Base-by-base conservation (phyloP, 2,329 filamentous ascomycete species). In the Xenosphaeropsis pyriputrescens region DNA sequence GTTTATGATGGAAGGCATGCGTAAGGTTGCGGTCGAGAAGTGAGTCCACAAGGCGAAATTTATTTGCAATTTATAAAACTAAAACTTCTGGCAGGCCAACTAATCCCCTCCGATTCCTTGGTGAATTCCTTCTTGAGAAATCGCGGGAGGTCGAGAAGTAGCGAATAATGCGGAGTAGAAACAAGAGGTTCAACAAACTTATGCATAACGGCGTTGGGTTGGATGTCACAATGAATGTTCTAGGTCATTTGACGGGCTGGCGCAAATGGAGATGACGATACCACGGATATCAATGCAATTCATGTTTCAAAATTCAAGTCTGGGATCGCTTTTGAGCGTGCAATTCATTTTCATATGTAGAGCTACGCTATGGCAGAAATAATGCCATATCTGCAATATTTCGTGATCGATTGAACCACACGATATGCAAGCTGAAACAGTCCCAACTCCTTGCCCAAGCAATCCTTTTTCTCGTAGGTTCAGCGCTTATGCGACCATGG, bases 401-500 rank as follows among this genome's bases (percentile, higher is more conserved):
- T 26, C 22, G 22, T 26, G 22, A 26, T 26, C 22, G 22, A 26
- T 26, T 26, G 12, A 47, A 44, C 43, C 41, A 45, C 46, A 37
- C 48, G 49, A 49, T 48, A 53, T 49, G 38, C 45, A 38, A 44
- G 36, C 34, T 26, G 14, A 35, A 32, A 39, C 43, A 45, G 45
- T 44, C 47, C 47, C 44, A 51, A 54, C 49, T 52, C 50, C 50
- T 39, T 48, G 41, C 45, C 46, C 45, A 29, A 43, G 18, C 38
- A 41, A 44, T 22, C 39, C 42, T 36, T 31, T 31, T 38, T 32
- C 29, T 41, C 26, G n/a, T 30, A 29, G n/a, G 12, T 14, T 22
- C 34, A 32, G 42, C 57, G 61, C 65, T 79, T 89, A 93, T 66
- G 86, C 77, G 64, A 94, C 86, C 57, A 93, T 72, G 62, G 86